Evolutionary conservation across 2,329 filamentous ascomycete species (phyloP).

Genomic region (Bipolaris sorokiniana): DNA sequence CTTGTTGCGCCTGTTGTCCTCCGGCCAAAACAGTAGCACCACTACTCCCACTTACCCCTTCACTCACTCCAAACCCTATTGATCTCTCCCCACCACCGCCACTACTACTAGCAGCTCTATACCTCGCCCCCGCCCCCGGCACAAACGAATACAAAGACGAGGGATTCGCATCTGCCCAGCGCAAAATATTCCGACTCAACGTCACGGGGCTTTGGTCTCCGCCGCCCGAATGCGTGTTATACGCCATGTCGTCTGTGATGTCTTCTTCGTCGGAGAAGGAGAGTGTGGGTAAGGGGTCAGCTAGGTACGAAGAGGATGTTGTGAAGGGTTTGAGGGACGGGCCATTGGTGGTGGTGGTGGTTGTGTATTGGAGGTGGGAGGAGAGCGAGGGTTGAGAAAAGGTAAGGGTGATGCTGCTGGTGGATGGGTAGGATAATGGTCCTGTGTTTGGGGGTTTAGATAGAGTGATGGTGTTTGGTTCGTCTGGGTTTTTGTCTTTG

Average conservation of each 20-base stretch:
- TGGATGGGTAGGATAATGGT: neutral
- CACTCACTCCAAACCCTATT: neutral
- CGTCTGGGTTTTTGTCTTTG: neutral
- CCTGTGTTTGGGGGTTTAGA: neutral
- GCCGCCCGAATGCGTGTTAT: conserved; percentile 7
- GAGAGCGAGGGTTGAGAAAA: neutral
- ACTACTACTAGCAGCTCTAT: neutral
- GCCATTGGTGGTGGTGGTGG: neutral
- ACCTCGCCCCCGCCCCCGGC: neutral
- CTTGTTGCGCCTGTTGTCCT: neutral
- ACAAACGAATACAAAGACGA: conserved; percentile 12
- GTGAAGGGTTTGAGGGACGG: conserved; percentile 10
- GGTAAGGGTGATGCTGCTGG: neutral
- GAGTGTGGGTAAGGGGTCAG: conserved; percentile 12
- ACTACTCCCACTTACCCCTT: neutral
- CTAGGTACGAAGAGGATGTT: conserved; percentile 11
- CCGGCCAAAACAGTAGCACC: neutral
- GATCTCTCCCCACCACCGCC: neutral
- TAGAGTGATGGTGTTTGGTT: neutral
- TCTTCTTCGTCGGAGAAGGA: conserved; percentile 17
- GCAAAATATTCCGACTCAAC: conserved; percentile 48
- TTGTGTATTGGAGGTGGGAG: neutral
- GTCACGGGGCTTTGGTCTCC: conserved; percentile 39
- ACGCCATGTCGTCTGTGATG: conserved; percentile 26
- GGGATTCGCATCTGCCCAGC: conserved; percentile 47